A percentile compares a stretch with the other conserved stretches of the same genome.
phyloP scores from a whole-genome alignment of 148 eudicot species.

The Rhododendron ferrugineum region DNA sequence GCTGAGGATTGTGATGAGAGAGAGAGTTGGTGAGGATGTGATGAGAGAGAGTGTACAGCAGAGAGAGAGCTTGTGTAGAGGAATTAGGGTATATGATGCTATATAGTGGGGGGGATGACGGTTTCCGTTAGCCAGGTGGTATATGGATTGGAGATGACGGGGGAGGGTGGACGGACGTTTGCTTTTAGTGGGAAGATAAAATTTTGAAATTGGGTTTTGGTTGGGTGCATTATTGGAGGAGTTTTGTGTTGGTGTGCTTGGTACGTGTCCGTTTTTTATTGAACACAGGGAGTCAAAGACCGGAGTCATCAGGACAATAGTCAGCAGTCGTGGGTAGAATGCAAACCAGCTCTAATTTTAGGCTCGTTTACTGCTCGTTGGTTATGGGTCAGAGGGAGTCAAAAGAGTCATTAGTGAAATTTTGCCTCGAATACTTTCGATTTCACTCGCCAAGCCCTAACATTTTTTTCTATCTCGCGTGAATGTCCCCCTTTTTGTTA shows the following conservation, averaged over 20 bases:
- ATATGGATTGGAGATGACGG: neutral
- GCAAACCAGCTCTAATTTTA: too few relatives aligned
- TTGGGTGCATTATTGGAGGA: neutral
- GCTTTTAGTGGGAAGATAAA: slow-evolving; percentile 10
- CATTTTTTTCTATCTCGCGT: too few relatives aligned
- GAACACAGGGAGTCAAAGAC: neutral
- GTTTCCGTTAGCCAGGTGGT: neutral
- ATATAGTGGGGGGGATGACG: neutral
- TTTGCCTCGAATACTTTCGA: too few relatives aligned
- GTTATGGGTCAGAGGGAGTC: too few relatives aligned
- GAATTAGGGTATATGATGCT: neutral
- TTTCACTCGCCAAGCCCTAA: too few relatives aligned
- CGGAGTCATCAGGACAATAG: too few relatives aligned
- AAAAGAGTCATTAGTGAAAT: too few relatives aligned
- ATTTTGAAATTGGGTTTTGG: slow-evolving; percentile 5
- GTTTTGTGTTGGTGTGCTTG: neutral
- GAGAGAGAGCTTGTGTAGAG: neutral
- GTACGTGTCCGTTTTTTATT: neutral
- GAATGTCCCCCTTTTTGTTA: too few relatives aligned
- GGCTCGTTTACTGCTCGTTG: too few relatives aligned
- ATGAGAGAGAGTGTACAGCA: neutral
- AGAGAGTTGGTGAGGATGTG: too few relatives aligned
- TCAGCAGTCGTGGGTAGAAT: too few relatives aligned
- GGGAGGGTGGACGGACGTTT: slow-evolving; percentile 5
- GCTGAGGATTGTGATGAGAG: too few relatives aligned